These are phyloP conservation scores for Dactylonectria macrodidyma DNA, from an alignment of 2,329 filamentous ascomycete species.

Conservation along the genomic window DNA sequence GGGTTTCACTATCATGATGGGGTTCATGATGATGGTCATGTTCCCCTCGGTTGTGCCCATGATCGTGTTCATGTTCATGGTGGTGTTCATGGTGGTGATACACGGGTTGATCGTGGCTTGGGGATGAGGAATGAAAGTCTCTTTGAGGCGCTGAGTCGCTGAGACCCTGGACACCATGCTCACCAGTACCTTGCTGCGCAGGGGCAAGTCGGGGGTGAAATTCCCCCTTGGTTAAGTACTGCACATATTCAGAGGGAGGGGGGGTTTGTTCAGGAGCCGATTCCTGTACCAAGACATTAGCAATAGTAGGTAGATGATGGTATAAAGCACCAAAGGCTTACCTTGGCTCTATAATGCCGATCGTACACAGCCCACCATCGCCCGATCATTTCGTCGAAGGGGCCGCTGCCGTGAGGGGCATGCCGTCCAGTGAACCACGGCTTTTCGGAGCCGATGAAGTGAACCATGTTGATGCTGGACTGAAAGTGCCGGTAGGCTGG, in stretches of 20 bases:
- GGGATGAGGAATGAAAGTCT: conserved; percentile 39
- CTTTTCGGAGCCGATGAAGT: conserved; percentile 94
- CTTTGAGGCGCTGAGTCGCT: conserved; percentile 38
- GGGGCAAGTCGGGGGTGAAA: conserved; percentile 51
- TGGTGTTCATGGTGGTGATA: conserved; percentile 25
- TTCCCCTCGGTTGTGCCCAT: conserved; percentile 31
- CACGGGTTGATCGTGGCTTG: conserved; percentile 30
- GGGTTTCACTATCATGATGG: conserved; percentile 25
- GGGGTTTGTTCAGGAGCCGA: conserved; percentile 25
- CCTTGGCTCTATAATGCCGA: conserved; percentile 78
- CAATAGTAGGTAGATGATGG: background rate
- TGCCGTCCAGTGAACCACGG: conserved; percentile 83
- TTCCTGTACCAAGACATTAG: conserved; percentile 40
- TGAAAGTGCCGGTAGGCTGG: conserved; percentile 96
- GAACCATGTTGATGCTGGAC: conserved; percentile 88
- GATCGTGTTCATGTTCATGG: conserved; percentile 27
- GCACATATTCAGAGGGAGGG: conserved; percentile 57
- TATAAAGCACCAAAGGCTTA: conserved; percentile 51
- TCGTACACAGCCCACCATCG: conserved; percentile 98
- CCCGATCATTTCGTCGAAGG: conserved; percentile 87
- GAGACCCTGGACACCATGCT: conserved; percentile 46
- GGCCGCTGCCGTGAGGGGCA: conserved; percentile 67
- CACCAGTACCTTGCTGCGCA: conserved; percentile 38
- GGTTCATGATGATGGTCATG: conserved; percentile 39
- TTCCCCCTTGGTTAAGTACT: conserved; percentile 70